Conservation (phyloP, 352 stramenopile genomes). For the Blastocystis sp. region DNA sequence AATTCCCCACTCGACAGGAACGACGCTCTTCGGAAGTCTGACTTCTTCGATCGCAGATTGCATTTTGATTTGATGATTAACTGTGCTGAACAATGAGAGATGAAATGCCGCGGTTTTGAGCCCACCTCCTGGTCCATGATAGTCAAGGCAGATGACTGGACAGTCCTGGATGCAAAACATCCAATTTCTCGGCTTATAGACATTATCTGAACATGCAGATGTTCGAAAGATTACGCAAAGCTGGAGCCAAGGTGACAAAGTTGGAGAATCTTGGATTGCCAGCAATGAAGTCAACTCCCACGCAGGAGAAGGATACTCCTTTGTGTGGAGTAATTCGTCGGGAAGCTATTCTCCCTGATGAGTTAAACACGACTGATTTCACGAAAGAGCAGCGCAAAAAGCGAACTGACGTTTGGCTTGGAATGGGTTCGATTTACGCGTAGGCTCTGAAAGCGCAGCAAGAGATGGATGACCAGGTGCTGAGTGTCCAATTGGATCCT, state of each 20-base stretch:
- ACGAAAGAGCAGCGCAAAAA: constrained; percentile 52
- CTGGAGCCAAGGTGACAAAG: constrained; percentile 7
- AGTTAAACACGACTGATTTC: constrained; percentile 56
- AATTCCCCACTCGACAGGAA: background rate
- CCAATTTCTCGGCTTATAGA: background rate
- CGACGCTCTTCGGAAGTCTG: constrained; percentile 36
- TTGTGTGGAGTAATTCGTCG: constrained; percentile 47
- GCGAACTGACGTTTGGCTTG: background rate
- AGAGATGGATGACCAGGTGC: constrained; percentile 52
- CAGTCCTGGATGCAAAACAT: background rate
- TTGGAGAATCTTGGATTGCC: constrained; percentile 57
- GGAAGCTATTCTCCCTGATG: constrained; percentile 28
- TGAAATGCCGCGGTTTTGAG: background rate
- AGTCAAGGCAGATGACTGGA: background rate
- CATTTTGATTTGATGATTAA: constrained; percentile 32
- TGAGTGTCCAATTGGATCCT: constrained; percentile 55
- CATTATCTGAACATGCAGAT: background rate
- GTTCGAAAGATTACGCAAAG: constrained; percentile 55
- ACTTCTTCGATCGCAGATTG: constrained; percentile 42
- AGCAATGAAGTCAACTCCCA: background rate
- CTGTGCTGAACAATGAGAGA: background rate
- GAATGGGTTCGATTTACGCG: background rate
- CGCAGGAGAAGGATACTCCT: constrained; percentile 42
- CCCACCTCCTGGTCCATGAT: background rate
- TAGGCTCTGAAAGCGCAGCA: constrained; percentile 57